Evolutionary conservation across 495 filamentous ascomycete genomes (phyloP), one percentile per base, ranked within the genome.

Genomic region (Choiromyces venosus): DNA sequence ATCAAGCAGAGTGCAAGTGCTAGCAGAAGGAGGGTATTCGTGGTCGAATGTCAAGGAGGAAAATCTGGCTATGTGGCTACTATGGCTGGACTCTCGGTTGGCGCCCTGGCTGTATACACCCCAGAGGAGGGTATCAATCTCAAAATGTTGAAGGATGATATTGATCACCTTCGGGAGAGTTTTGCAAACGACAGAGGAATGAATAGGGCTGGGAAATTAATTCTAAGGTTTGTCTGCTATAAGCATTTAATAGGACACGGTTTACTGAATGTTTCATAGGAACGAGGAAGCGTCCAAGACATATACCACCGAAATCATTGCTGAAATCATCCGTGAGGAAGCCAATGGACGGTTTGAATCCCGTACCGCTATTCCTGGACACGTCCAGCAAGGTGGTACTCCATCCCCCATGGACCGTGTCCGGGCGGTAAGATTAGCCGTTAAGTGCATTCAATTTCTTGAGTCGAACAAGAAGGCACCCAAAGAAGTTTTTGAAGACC

Each of bases 21-120:
- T 18, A 93, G 92, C 38, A 90, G 96, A 42, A 88, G 96, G 7
- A 89, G 96, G 71, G 93, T 97, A 67, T 99, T 99, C 83, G 93
- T 99, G 69, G 92, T 99, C 77, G 96, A 98, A 83, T 97, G 94
- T 10, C 96, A 99, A 83, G 96, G 96, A 72, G 96, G 96, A 7
- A 88, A 91, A 70, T 97, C 92, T 12, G 96, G 96, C 66, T 99
- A 98, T 83, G 88, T 97, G 56, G 94, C 96, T 37, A 96, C 93
- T 1, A 88, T 97, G 64, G 92, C 91, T 61, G 95, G 94, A 37
- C 87, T 98, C 29, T 88, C 90, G 2, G 92, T 98, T 18, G 95
- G 95, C 39, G 95, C 95, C 1, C 86, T 91, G n/a, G 94, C 96
- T 0, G 94, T 98, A 14, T 99, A 99, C 83, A 97, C 94, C 19